Percentiles rank a stretch among this genome's conserved stretches.
phyloP scores from a whole-genome alignment of 306 rosid genomes.

The Rosa chinensis region DNA sequence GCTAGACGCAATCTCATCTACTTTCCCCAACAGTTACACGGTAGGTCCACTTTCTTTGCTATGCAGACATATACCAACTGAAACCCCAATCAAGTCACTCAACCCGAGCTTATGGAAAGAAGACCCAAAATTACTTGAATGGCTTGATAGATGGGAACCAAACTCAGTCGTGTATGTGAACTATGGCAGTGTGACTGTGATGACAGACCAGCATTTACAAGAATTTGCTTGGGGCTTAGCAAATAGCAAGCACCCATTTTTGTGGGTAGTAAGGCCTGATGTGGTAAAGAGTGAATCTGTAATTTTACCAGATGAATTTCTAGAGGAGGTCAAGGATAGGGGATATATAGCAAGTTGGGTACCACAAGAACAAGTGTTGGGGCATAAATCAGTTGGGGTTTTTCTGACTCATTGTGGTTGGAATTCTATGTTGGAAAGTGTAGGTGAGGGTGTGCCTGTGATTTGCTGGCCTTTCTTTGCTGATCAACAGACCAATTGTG shows the following conservation, averaged over 20 bases:
- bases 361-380: slow-evolving; percentile 41
- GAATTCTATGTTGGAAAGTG: slow-evolving; percentile 45
- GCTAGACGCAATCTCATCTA: slow-evolving; percentile 34
- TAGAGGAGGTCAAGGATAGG: slow-evolving; percentile 36
- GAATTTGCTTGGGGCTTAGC: slow-evolving; percentile 62
- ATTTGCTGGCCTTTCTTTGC: slow-evolving; percentile 68
- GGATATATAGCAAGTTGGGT: slow-evolving; percentile 46
- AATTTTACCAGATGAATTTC: slow-evolving; percentile 28
- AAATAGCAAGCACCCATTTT: slow-evolving; percentile 36
- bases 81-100: slow-evolving; percentile 18
- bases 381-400: slow-evolving; percentile 40
- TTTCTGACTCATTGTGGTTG: slow-evolving; percentile 57
- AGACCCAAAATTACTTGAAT: slow-evolving; percentile 32
- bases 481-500: slow-evolving; percentile 47
- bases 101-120: slow-evolving; percentile 46
- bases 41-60: slow-evolving; percentile 46
- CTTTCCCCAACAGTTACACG: slow-evolving; percentile 39
- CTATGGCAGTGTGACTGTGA: slow-evolving; percentile 40
- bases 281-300: slow-evolving; percentile 30
- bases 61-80: slow-evolving; percentile 16
- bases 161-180: slow-evolving; percentile 46
- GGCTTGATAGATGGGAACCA: slow-evolving; percentile 39
- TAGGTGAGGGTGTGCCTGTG: slow-evolving; percentile 42
- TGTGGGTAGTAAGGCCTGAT: slow-evolving; percentile 52
- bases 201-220: slow-evolving; percentile 31